A percentile compares a stretch with the other conserved stretches of the same genome.
phyloP scores from a whole-genome alignment of 306 rosid species.

The Cucumis cinereus region DNA sequence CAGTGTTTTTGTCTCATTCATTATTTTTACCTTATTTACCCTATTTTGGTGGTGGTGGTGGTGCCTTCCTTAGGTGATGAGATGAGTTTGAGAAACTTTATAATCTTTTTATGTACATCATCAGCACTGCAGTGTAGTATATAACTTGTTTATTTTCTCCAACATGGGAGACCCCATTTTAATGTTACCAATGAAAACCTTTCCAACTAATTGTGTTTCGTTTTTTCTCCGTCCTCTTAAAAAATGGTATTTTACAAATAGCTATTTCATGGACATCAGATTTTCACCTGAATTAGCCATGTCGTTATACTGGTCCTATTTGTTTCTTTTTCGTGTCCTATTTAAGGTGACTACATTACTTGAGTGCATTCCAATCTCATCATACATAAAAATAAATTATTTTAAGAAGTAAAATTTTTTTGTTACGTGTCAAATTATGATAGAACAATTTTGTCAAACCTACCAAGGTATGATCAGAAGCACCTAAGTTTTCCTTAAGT shows the following conservation, averaged over 20 bases:
- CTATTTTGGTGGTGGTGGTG: not conserved
- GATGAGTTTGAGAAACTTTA: slow-evolving; percentile 2
- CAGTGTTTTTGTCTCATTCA: slow-evolving; percentile 6
- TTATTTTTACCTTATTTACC: slow-evolving; percentile 1
- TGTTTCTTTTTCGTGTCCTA: no score
- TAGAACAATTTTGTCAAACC: no score
- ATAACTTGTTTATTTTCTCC: not conserved
- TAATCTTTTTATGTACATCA: not conserved
- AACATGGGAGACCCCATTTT: not conserved
- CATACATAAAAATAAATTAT: no score
- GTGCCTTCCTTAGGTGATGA: not conserved
- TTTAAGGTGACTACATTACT: no score
- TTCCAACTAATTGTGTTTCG: not conserved
- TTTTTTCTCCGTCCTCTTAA: not conserved
- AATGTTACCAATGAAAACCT: not conserved
- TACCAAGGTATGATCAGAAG: no score
- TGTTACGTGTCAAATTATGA: no score
- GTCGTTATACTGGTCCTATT: no score
- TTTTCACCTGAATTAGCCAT: no score
- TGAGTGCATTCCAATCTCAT: no score
- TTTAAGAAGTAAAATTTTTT: no score
- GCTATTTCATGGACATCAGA: not conserved
- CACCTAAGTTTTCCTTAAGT: no score
- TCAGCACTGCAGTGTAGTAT: not conserved
- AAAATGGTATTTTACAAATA: not conserved